Percentiles rank a stretch among this genome's conserved stretches.
These are phyloP conservation scores for Myxozyma vanderwaltii DNA, from an alignment of 805 yeast species.

Conservation along the genomic window DNA sequence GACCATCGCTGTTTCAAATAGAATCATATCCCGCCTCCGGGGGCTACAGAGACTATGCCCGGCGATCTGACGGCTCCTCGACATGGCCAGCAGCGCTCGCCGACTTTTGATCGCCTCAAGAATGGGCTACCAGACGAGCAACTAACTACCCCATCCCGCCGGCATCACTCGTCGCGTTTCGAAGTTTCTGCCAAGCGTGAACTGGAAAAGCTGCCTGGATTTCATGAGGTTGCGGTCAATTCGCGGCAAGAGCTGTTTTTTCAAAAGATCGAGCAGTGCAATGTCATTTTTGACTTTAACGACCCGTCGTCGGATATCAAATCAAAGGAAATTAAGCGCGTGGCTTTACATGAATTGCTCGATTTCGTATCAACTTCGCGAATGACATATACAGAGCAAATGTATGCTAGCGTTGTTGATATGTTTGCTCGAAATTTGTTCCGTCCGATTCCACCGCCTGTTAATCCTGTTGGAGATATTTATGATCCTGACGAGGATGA, in stretches of 20 bases:
- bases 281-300: constrained; percentile 87
- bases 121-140: constrained; percentile 67
- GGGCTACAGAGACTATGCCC: constrained; percentile 45
- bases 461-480: constrained; percentile 93
- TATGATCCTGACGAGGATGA: constrained; percentile 99
- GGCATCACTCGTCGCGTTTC: constrained; percentile 90
- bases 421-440: constrained; percentile 90
- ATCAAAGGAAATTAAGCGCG: constrained; percentile 89
- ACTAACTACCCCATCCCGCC: constrained; percentile 71
- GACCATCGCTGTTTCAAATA: neutral
- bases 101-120: constrained; percentile 59
- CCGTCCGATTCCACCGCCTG: constrained; percentile 97
- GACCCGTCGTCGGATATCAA: constrained; percentile 90
- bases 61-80: constrained; percentile 39
- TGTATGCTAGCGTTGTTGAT: constrained; percentile 81
- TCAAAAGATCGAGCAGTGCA: constrained; percentile 91
- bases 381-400: constrained; percentile 83
- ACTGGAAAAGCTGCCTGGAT: constrained; percentile 75
- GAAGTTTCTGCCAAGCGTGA: constrained; percentile 72
- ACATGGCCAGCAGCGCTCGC: constrained; percentile 40
- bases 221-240: constrained; percentile 83
- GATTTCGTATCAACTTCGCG: constrained; percentile 83
- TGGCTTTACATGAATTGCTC: constrained; percentile 83
- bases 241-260: constrained; percentile 79
- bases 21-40: constrained; percentile 40